Evolutionary conservation across 192 early-diverging fungal species (phyloP).

Genomic region (Phlyctochytrium arcticum): DNA sequence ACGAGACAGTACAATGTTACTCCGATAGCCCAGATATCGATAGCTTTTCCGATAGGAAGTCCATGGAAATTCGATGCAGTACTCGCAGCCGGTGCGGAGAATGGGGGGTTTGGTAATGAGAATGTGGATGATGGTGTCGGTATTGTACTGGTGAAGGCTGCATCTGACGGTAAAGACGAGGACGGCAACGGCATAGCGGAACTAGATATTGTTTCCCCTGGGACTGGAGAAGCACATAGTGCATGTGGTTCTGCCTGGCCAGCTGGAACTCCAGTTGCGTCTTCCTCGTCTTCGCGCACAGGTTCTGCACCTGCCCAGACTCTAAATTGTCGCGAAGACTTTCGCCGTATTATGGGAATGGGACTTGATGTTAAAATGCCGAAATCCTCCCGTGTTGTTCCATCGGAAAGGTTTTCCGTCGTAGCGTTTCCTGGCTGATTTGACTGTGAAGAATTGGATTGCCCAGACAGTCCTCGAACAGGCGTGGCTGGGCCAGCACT

Average conservation of each 20-base stretch:
- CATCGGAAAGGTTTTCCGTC: too few relatives aligned
- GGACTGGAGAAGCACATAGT: neutral
- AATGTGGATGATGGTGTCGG: neutral
- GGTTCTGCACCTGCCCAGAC: too few relatives aligned
- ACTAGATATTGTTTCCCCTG: neutral
- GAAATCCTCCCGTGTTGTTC: too few relatives aligned
- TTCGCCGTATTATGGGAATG: neutral
- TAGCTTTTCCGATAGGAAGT: conserved; percentile 60
- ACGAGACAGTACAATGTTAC: conserved; percentile 94
- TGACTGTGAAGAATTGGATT: too few relatives aligned
- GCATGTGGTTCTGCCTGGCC: neutral
- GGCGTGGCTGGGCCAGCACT: neutral
- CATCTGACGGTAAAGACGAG: neutral
- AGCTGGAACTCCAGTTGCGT: neutral
- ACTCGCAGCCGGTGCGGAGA: too few relatives aligned
- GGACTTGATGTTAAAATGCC: neutral
- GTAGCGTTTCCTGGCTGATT: neutral
- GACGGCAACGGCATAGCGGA: neutral
- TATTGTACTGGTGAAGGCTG: neutral
- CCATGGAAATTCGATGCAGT: too few relatives aligned
- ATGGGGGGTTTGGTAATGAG: neutral
- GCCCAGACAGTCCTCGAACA: neutral
- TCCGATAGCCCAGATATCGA: conserved; percentile 97
- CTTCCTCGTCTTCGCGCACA: too few relatives aligned
- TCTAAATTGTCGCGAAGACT: too few relatives aligned